These are phyloP conservation scores for Tilletia setariae DNA, from an alignment of 1,284 basidiomycete genomes.

Conservation along the genomic window DNA sequence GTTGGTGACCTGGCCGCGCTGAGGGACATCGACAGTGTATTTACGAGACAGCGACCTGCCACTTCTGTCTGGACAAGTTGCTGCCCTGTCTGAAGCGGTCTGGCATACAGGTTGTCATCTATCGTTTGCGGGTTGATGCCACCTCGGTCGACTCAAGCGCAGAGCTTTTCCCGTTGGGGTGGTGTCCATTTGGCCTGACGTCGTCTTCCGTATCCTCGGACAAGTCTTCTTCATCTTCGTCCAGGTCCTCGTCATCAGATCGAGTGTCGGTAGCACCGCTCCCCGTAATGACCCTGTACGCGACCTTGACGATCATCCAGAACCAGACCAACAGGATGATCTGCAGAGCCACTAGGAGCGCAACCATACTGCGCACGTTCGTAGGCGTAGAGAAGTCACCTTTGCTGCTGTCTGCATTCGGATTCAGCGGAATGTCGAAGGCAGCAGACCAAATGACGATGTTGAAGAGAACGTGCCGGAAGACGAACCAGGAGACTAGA, in stretches of 20 bases:
- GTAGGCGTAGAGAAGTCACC: neutral
- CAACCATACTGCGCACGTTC: conserved; percentile 21
- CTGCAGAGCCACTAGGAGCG: conserved; percentile 56
- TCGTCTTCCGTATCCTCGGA: neutral
- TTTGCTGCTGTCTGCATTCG: neutral
- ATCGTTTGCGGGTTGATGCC: too few relatives aligned
- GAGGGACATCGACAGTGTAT: too few relatives aligned
- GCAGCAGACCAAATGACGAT: conserved; percentile 40
- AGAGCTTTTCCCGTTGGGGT: too few relatives aligned
- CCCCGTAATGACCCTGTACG: conserved; percentile 73
- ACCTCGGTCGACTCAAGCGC: too few relatives aligned
- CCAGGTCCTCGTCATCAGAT: conserved; percentile 2
- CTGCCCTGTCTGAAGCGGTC: too few relatives aligned
- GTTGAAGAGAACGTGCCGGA: conserved; percentile 44
- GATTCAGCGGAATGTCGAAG: neutral
- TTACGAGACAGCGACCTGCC: too few relatives aligned
- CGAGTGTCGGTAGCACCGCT: conserved; percentile 71
- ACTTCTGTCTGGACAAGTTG: too few relatives aligned
- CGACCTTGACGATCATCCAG: conserved; percentile 75
- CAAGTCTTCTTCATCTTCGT: conserved; percentile 5
- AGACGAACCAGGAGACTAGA: conserved; percentile 48
- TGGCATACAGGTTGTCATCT: too few relatives aligned
- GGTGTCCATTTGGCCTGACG: neutral
- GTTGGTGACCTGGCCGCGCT: too few relatives aligned
- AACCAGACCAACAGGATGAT: conserved; percentile 79